Conservation (phyloP, 2,329 filamentous ascomycete genomes). For the Emmonsiellopsis sp. region DNA sequence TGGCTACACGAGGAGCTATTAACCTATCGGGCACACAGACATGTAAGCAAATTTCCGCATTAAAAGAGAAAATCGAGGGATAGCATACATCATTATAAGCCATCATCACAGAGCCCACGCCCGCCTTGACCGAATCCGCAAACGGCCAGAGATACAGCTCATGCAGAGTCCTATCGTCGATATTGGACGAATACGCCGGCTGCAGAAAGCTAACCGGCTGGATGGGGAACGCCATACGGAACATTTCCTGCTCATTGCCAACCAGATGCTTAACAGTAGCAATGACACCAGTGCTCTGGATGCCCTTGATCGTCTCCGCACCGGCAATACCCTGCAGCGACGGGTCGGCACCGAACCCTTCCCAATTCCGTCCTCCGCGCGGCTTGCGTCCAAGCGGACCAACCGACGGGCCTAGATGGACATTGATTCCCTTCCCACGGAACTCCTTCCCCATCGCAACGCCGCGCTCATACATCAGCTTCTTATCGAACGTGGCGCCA, state of each 20-base stretch:
- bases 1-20: slow-evolving; percentile 60
- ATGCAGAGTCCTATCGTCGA: slow-evolving; percentile 43
- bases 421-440: slow-evolving; percentile 62
- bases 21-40: slow-evolving; percentile 31
- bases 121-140: slow-evolving; percentile 40
- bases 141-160: slow-evolving; percentile 42
- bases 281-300: slow-evolving; percentile 49
- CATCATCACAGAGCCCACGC: slow-evolving; percentile 38
- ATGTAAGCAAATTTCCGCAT: background rate
- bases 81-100: slow-evolving; percentile 33
- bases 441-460: slow-evolving; percentile 63
- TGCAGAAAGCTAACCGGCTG: slow-evolving; percentile 10
- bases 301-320: slow-evolving; percentile 46
- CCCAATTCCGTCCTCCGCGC: slow-evolving; percentile 65
- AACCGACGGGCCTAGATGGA: slow-evolving; percentile 61
- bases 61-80: background rate
- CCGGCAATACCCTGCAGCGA: slow-evolving; percentile 50
- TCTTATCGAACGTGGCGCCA: slow-evolving; percentile 67
- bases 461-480: slow-evolving; percentile 58
- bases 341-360: slow-evolving; percentile 63
- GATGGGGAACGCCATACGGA: slow-evolving; percentile 40
- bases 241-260: slow-evolving; percentile 39
- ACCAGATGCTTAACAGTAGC: slow-evolving; percentile 51
- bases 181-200: slow-evolving; percentile 38
- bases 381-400: slow-evolving; percentile 65